Evolutionary conservation across 139 green algal genomes (phyloP), one percentile per base, ranked within the genome.

Genomic region (Spirogloea muscicola): DNA sequence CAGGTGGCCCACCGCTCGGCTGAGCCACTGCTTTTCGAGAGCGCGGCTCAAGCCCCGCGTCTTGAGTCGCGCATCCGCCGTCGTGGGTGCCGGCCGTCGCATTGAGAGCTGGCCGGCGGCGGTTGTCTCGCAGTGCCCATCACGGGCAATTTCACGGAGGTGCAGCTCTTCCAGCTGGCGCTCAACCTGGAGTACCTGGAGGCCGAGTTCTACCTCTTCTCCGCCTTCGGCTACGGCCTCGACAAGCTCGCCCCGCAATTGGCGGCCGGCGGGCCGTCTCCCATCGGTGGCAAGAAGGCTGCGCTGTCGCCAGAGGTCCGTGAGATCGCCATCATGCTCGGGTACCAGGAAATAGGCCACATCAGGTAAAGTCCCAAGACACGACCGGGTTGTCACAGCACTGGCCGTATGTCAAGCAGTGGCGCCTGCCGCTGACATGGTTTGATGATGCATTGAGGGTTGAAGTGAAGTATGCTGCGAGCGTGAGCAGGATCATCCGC

Each of bases 201-300:
- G 55, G 55, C 55, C 27, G 55, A 64, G 55, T 64, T 64, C 55
- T 64, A 64, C 31, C 13, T 64, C 31, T 64, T 64, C 55, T 64
- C 55, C 13, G 55, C 55, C 13, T 64, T 27, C 33, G 55, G 55
- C 27, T 36, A 44, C 13, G 55, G 55, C 55, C 55, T 64, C 55
- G 55, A 64, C 55, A 16, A 13, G 13, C 33, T 27, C 31, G 13
- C 9, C 55, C 10, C 55, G 13, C 10, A 9, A 9, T 38, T 27
- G 13, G 33, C 13, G 13, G 55, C 13, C 27, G 55, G 55, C 55
- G 55, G 55, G 29, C 55, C 55, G 13, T 16, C 55, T 64, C 55
- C 55, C 10, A 64, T 64, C 33, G 55, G 55, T 64, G 55, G 55
- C 13, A 9, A 64, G 55, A 64, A 64, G 55, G 55, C 55, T 16